Evolutionary conservation across 768 basidiomycete genomes (phyloP), one percentile per base, ranked within the genome.

Genomic region (Calocybe gangraenosa): DNA sequence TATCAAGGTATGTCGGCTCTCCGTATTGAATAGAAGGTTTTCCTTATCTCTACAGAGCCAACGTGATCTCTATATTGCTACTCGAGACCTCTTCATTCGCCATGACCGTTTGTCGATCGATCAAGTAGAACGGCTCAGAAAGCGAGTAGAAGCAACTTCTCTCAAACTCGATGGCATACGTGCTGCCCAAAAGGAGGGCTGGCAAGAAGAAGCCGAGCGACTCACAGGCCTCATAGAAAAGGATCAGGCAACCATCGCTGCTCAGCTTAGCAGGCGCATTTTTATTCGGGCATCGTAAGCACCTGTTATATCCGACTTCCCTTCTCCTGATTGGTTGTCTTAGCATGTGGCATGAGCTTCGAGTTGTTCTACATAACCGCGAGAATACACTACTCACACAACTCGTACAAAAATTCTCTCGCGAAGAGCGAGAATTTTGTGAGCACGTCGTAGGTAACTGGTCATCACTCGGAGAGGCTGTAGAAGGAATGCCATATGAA

Each of bases 311-410:
- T 14, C 7, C 28, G 17, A 22, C 31, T 19, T 23, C 5, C 28
- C 19, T 8, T 2, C 50, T 43, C 28, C 36, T 30, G 34, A 40
- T 37, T 7, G n/a, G 37, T 42, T 37, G 31, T n/a, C 43, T 22
- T 54, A 92, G 93, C 53, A 79, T 96, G 78, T 97, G 93, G 92
- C 89, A 95, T 56, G 93, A 97, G 63, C 73, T 95, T n/a, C 82
- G 90, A 18, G 88, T 92, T 14, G 84, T 97, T 30, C 68, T 95
- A 36, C 92, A 96, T 63, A 92, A 94, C 52, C 74, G 87, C 44
- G 93, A 96, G 67, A 90, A 92, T 53, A 75, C 87, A 0, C 73
- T 94, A 28, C 65, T 94, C 20, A 86, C 87, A 0, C 73, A 84
- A 49, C 70, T 85, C 2, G 81, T 85, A 48, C 82, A 89, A 61